phyloP scores from a whole-genome alignment of 257 asterid genomes.

The Plantago major region DNA sequence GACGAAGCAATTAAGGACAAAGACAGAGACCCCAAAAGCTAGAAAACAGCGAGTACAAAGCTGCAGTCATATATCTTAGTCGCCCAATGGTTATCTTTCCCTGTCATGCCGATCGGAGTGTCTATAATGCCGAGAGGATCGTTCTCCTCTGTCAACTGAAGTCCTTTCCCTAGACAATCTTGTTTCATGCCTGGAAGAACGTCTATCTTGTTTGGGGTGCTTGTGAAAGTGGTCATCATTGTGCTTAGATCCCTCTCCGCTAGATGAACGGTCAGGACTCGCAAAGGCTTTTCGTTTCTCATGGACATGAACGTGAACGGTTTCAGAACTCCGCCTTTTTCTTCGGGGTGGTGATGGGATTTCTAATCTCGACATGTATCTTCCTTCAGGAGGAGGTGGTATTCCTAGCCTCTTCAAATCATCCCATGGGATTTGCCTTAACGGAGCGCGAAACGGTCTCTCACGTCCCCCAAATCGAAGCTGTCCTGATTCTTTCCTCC shows the following conservation, averaged over 20 bases:
- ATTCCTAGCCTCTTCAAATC: constrained; percentile 89
- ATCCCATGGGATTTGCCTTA: constrained; percentile 73
- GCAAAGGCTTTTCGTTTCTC: constrained; percentile 26
- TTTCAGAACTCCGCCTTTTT: constrained; percentile 35
- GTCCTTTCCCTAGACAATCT: constrained; percentile 26
- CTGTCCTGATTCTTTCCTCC: constrained; percentile 97
- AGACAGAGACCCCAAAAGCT: too few relatives aligned
- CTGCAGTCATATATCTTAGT: background rate
- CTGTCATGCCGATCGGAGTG: constrained; percentile 29
- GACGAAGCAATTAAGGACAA: too few relatives aligned
- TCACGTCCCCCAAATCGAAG: constrained; percentile 99
- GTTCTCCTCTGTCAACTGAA: constrained; percentile 33
- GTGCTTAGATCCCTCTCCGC: constrained; percentile 31
- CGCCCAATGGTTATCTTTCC: constrained; percentile 15
- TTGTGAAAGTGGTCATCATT: constrained; percentile 27
- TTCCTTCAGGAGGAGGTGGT: constrained; percentile 87
- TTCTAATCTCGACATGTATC: constrained; percentile 81
- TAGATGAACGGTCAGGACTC: constrained; percentile 37
- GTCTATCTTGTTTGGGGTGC: constrained; percentile 27
- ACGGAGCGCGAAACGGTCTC: constrained; percentile 81
- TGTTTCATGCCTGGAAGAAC: constrained; percentile 33
- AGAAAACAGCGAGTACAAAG: too few relatives aligned
- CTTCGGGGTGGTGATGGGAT: constrained; percentile 87
- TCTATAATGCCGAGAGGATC: constrained; percentile 21
- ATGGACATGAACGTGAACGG: constrained; percentile 35